Evolutionary conservation across 2,329 filamentous ascomycete species (phyloP).

Genomic region (Fusarium sp.): DNA sequence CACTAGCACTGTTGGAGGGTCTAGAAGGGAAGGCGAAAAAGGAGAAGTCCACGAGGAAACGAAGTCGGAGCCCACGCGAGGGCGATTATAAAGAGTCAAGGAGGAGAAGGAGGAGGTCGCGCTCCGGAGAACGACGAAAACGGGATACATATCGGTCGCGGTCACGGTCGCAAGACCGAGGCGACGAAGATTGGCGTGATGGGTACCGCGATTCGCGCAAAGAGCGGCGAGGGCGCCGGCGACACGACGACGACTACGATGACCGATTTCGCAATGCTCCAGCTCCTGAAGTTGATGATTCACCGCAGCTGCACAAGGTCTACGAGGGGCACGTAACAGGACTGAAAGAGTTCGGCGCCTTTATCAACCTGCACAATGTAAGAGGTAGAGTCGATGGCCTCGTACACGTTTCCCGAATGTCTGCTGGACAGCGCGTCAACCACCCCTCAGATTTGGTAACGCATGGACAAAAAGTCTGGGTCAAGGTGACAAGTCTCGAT

Average conservation of each 20-base stretch:
- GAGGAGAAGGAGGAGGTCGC: slow-evolving; percentile 51
- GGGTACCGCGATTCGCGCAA: slow-evolving; percentile 45
- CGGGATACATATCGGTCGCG: slow-evolving; percentile 49
- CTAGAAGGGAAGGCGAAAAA: slow-evolving; percentile 74
- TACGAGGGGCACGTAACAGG: slow-evolving; percentile 92
- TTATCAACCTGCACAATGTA: slow-evolving; percentile 90
- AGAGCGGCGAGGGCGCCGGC: slow-evolving; percentile 50
- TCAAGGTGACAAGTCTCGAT: slow-evolving; percentile 91
- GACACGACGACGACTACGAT: slow-evolving; percentile 53
- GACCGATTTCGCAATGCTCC: slow-evolving; percentile 73
- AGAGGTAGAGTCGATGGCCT: slow-evolving; percentile 90
- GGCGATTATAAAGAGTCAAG: slow-evolving; percentile 56
- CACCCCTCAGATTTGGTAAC: slow-evolving; percentile 90
- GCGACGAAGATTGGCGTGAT: slow-evolving; percentile 58
- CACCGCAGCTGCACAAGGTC: slow-evolving; percentile 83
- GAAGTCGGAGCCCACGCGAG: slow-evolving; percentile 65
- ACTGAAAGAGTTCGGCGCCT: slow-evolving; percentile 94
- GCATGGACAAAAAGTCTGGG: slow-evolving; percentile 84
- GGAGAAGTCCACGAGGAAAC: slow-evolving; percentile 61
- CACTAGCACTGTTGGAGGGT: slow-evolving; percentile 88
- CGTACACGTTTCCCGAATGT: slow-evolving; percentile 91
- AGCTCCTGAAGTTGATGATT: slow-evolving; percentile 80
- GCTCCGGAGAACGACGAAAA: slow-evolving; percentile 54
- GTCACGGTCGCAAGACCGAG: slow-evolving; percentile 51
- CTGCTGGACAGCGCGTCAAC: slow-evolving; percentile 85